These are phyloP conservation scores for Primulina tabacum DNA, from an alignment of 257 asterid genomes.

Conservation along the genomic window DNA sequence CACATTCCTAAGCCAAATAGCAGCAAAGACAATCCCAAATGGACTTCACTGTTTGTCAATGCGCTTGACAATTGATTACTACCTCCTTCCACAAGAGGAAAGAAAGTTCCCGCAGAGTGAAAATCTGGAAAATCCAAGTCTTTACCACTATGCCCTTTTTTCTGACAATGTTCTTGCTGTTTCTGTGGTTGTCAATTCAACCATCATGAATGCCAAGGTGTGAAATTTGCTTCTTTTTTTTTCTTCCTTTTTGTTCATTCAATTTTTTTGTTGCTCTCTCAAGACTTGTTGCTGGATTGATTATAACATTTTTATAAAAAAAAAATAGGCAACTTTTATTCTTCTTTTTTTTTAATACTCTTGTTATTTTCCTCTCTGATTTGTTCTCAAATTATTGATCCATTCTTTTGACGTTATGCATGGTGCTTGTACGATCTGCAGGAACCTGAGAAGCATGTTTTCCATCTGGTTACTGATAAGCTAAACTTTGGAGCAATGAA, in stretches of 20 bases:
- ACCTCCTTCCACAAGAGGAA: conserved; percentile 80
- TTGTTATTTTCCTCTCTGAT: no score
- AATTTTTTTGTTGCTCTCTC: conserved; percentile 10
- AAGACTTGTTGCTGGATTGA: neutral
- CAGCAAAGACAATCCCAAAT: conserved; percentile 97
- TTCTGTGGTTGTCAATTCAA: conserved; percentile 93
- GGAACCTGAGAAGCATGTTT: conserved; percentile 95
- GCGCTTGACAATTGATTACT: conserved; percentile 89
- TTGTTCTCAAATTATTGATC: no score
- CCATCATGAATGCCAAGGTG: conserved; percentile 88
- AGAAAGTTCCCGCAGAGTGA: conserved; percentile 76
- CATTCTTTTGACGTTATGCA: conserved; percentile 2
- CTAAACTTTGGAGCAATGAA: conserved; percentile 98
- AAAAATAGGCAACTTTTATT: neutral
- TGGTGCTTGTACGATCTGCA: conserved; percentile 38
- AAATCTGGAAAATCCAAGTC: conserved; percentile 80
- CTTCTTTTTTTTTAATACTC: neutral
- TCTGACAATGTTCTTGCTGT: conserved; percentile 99
- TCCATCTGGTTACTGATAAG: conserved; percentile 97
- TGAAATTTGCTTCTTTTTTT: conserved; percentile 11
- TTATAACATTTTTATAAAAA: neutral
- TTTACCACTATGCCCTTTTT: conserved; percentile 91
- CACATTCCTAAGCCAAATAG: conserved; percentile 93
- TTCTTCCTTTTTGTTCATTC: conserved; percentile 15
- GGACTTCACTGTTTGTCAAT: conserved; percentile 90